Percentiles rank a stretch among this genome's conserved stretches.
Conservation (phyloP, 2,329 filamentous ascomycete species). For the Penicillium sp. region DNA sequence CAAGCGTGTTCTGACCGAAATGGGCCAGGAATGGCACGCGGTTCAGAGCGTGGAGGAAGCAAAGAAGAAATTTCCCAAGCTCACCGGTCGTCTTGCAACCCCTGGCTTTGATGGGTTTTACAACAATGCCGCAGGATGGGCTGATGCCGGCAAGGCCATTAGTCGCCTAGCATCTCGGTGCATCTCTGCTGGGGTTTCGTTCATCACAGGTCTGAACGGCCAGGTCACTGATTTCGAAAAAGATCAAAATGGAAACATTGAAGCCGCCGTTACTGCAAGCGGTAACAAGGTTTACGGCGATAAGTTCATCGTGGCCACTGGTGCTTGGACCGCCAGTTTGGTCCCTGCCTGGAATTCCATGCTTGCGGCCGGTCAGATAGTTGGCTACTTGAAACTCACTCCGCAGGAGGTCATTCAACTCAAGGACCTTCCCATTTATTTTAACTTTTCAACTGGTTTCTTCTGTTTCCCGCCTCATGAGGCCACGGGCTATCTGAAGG, state of each 20-base stretch:
- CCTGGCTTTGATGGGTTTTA: conserved; percentile 32
- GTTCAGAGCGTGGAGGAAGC: conserved; percentile 22
- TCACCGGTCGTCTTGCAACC: conserved; percentile 23
- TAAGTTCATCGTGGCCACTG: conserved; percentile 75
- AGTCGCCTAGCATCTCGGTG: conserved; percentile 26
- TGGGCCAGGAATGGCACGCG: conserved; percentile 30
- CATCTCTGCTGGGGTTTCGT: conserved; percentile 28
- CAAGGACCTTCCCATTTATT: conserved; percentile 64
- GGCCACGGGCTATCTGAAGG: conserved; percentile 55
- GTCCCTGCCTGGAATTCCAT: conserved; percentile 74
- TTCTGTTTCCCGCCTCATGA: conserved; percentile 53
- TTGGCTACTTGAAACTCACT: conserved; percentile 75
- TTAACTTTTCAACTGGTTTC: conserved; percentile 49
- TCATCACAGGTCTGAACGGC: conserved; percentile 31
- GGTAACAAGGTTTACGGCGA: conserved; percentile 61
- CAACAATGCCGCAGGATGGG: conserved; percentile 35
- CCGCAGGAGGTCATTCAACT: conserved; percentile 68
- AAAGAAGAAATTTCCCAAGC: conserved; percentile 24
- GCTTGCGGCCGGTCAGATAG: conserved; percentile 75
- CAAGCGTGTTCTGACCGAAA: conserved; percentile 25
- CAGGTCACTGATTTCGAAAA: conserved; percentile 42
- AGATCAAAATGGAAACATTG: conserved; percentile 45
- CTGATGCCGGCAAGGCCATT: conserved; percentile 31
- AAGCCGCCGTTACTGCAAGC: conserved; percentile 60
- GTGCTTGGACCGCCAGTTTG: conserved; percentile 79